phyloP scores from a whole-genome alignment of 1,284 basidiomycete species.

The Blastosporella zonata region DNA sequence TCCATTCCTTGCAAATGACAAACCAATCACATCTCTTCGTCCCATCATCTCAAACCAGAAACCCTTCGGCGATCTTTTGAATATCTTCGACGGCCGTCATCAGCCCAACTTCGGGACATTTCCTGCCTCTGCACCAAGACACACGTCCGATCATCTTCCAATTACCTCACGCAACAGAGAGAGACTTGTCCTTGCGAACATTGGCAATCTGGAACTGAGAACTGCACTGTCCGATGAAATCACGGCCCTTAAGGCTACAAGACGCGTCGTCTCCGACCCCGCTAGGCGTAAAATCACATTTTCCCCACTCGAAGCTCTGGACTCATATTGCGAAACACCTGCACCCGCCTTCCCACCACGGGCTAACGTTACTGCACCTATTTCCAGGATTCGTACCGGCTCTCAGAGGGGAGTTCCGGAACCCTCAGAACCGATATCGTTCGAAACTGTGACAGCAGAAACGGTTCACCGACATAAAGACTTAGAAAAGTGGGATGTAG shows the following conservation, averaged over 20 bases:
- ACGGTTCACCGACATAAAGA: background rate
- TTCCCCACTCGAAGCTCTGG: background rate
- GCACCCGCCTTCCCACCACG: background rate
- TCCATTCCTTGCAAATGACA: constrained; percentile 27
- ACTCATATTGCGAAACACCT: background rate
- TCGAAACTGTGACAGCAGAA: constrained; percentile 1
- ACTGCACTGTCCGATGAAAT: constrained; percentile 16
- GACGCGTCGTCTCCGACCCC: constrained; percentile 26
- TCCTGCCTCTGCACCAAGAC: constrained; percentile 12
- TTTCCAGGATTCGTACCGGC: background rate
- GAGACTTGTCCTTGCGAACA: constrained; percentile 17
- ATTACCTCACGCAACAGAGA: constrained; percentile 12
- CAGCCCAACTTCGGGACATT: background rate
- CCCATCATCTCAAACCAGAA: background rate
- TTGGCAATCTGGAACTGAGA: constrained; percentile 20
- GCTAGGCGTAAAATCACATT: constrained; percentile 3
- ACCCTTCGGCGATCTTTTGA: background rate
- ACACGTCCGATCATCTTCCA: constrained; percentile 19
- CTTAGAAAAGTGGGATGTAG: too few species aligned
- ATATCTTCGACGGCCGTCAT: background rate
- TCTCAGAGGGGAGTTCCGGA: background rate
- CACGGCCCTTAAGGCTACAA: constrained; percentile 5
- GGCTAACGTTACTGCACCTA: constrained; percentile 7
- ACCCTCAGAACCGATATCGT: background rate
- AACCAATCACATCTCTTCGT: constrained; percentile 20